Evolutionary conservation across 805 yeast genomes (phyloP).

Genomic region (Nakazawaea ishiwadae): DNA sequence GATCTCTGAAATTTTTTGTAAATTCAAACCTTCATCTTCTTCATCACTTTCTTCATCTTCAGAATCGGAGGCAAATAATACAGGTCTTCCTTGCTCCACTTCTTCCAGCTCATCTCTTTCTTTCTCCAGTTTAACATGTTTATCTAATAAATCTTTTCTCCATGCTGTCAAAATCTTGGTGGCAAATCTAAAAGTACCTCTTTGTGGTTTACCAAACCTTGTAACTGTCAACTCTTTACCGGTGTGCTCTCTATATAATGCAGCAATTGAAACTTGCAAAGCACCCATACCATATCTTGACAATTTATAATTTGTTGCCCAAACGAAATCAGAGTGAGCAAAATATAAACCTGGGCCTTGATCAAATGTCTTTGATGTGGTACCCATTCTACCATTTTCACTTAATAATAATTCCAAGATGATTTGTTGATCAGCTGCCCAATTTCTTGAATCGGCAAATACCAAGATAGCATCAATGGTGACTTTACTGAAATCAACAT

Average conservation of each 20-base stretch:
- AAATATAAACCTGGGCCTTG: constrained; percentile 82
- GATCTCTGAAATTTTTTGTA: constrained; percentile 38
- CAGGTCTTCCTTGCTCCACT: constrained; percentile 19
- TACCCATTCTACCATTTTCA: constrained; percentile 80
- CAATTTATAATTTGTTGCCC: constrained; percentile 85
- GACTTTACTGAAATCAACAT: constrained; percentile 61
- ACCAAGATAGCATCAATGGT: constrained; percentile 79
- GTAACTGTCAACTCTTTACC: constrained; percentile 76
- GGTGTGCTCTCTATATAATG: constrained; percentile 78
- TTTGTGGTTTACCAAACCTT: constrained; percentile 86
- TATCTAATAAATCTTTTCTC: constrained; percentile 75
- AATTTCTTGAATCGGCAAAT: constrained; percentile 87
- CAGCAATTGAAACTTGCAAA: constrained; percentile 81
- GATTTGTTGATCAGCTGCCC: constrained; percentile 93
- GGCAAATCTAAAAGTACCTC: constrained; percentile 81
- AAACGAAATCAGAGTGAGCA: constrained; percentile 88
- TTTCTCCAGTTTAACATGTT: constrained; percentile 67
- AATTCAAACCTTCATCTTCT: constrained; percentile 40
- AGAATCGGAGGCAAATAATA: constrained; percentile 25
- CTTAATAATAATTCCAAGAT: constrained; percentile 76
- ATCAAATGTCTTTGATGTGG: constrained; percentile 60
- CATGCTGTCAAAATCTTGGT: constrained; percentile 70
- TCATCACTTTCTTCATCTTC: constrained; percentile 25
- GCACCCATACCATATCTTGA: constrained; percentile 96
- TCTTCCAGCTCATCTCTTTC: constrained; percentile 20